A percentile compares a stretch with the other conserved stretches of the same genome.
Evolutionary conservation across 164 flowering plant species (phyloP).

Genomic region (Kalanchoe fedtschenkoi): DNA sequence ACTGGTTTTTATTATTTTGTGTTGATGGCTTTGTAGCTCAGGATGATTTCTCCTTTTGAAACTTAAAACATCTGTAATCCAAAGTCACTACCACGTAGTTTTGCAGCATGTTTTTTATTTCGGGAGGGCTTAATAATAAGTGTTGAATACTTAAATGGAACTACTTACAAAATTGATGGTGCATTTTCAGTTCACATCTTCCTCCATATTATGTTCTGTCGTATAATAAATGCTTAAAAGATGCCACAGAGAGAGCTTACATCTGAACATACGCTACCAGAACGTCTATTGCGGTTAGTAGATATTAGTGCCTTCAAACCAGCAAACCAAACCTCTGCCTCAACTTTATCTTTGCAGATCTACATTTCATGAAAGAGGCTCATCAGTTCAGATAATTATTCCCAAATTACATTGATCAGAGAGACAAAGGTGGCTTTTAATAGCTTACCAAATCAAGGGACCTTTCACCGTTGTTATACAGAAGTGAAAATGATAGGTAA

Average conservation of each 20-base stretch:
- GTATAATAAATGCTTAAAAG: background rate
- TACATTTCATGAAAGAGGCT: conserved; percentile 11
- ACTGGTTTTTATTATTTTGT: background rate
- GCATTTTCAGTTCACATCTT: background rate
- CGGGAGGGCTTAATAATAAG: background rate
- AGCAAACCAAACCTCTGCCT: conserved; percentile 75
- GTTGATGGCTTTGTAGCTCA: background rate
- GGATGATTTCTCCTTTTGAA: too few species aligned
- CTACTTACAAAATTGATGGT: too few species aligned
- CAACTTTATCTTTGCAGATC: conserved; percentile 90
- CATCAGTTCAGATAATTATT: background rate
- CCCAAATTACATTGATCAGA: conserved; percentile 1
- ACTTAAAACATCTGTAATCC: background rate
- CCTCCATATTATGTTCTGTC: too few species aligned
- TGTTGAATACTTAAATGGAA: too few species aligned
- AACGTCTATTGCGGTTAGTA: conserved; percentile 36
- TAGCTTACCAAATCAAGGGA: conserved; percentile 83
- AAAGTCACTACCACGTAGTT: background rate
- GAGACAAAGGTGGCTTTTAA: background rate
- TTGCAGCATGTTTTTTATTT: background rate
- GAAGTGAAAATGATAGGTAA: conserved; percentile 81
- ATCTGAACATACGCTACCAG: conserved; percentile 44
- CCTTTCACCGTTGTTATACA: conserved; percentile 76
- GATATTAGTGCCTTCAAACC: conserved; percentile 64
- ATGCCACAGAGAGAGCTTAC: conserved; percentile 25